Evolutionary conservation across 768 basidiomycete species (phyloP).

Genomic region (Galerina sulciceps): DNA sequence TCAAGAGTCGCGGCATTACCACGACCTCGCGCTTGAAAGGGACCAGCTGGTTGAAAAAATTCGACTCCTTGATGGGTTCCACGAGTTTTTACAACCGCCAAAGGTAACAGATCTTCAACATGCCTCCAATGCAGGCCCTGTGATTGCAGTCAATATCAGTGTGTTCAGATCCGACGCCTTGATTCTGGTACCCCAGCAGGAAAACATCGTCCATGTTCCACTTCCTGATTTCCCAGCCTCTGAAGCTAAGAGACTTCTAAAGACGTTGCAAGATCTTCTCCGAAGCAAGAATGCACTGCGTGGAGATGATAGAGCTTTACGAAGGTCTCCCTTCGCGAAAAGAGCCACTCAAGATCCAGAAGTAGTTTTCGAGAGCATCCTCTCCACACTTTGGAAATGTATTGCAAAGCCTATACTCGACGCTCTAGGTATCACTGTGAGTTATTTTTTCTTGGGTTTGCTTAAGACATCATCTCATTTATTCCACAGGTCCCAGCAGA

Average conservation of each 20-base stretch:
- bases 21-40: neutral
- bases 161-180: neutral
- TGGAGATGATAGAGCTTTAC: neutral
- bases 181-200: neutral
- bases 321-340: neutral
- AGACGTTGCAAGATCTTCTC: neutral
- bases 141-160: neutral
- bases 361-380: neutral
- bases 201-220: neutral
- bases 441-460: neutral
- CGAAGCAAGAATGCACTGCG: neutral
- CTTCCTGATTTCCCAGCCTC: neutral
- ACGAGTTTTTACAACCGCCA: neutral
- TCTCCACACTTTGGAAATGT: neutral
- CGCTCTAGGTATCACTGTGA: neutral
- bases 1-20: neutral
- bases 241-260: neutral
- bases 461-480: neutral
- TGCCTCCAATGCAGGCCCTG: neutral
- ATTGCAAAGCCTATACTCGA: neutral
- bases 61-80: neutral
- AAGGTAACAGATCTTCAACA: neutral
- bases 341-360: neutral
- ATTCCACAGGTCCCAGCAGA: constrained; percentile 2
- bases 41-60: neutral